Percentiles rank a stretch among this genome's conserved stretches.
These are phyloP conservation scores for Suhomyces taliae DNA, from an alignment of 1,139 yeast genomes.

Conservation along the genomic window DNA sequence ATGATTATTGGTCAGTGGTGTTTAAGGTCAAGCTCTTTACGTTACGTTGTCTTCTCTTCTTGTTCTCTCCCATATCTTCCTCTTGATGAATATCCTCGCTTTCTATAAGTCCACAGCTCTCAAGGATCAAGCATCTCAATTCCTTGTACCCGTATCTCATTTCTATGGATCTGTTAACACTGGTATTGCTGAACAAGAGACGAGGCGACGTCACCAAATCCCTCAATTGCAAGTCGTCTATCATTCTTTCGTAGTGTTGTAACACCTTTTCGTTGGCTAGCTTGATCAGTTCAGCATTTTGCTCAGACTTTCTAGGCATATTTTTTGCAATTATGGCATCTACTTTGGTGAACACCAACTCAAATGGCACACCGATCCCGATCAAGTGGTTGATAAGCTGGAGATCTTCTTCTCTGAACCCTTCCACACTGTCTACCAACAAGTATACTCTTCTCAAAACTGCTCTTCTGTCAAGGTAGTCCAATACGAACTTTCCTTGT, in stretches of 20 bases:
- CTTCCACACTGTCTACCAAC: conserved; percentile 58
- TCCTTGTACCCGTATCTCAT: conserved; percentile 37
- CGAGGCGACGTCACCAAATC: conserved; percentile 31
- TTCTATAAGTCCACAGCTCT: conserved; percentile 30
- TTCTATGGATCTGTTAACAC: conserved; percentile 20
- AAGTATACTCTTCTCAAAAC: conserved; percentile 60
- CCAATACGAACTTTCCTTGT: conserved; percentile 69
- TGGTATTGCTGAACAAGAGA: conserved; percentile 37
- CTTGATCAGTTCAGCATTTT: conserved; percentile 13
- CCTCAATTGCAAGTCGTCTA: conserved; percentile 24
- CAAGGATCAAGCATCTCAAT: conserved; percentile 34
- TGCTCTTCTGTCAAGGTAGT: conserved; percentile 56
- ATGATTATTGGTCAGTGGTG: no score
- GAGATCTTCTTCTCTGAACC: conserved; percentile 58
- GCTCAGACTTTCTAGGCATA: conserved; percentile 15
- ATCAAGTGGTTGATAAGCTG: conserved; percentile 51
- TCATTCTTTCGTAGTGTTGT: conserved; percentile 22
- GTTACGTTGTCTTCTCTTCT: neutral
- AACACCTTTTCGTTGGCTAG: conserved; percentile 26
- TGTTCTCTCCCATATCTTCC: conserved; percentile 1
- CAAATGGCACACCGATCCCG: conserved; percentile 63
- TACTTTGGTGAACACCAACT: conserved; percentile 72
- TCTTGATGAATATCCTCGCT: neutral
- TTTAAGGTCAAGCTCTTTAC: neutral
- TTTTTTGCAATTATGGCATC: conserved; percentile 48